Base-by-base conservation (phyloP, 1,284 basidiomycete species). In the Cryptococcus wingfieldii region DNA sequence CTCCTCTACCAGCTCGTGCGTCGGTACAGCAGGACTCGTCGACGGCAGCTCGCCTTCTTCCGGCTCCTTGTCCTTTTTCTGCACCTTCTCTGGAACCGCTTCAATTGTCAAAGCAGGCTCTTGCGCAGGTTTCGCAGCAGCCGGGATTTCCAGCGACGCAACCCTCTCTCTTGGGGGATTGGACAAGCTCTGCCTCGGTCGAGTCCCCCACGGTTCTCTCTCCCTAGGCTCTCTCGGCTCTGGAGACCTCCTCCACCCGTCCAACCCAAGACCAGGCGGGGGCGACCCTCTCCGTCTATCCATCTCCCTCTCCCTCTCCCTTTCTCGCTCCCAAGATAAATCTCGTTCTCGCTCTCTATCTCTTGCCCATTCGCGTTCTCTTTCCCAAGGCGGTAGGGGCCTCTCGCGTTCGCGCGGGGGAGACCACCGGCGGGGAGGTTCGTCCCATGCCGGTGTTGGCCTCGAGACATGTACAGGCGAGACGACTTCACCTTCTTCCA, bases 401-500 rank as follows among this genome's bases (percentile, higher is more conserved):
- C 63, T 51, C 7, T 53, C 56, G 1, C 61, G 51, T 28, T 57
- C 47, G 18, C 65, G 53, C 5, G 59, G 52, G 0, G 60, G 55
- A 25, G 56, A 50, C 38, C 46, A 56, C 1, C 19, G 27, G n/a
- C 63, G 51, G 23, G n/a, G 28, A 4, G 56, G 57, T 19, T 62
- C 55, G 27, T 57, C 48, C 37, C 13, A 19, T 18, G 25, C 16
- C 13, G 42, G 42, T 10, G 42, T 13, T 4, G 42, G 16, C 37
- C 50, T 28, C 42, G 52, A 45, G 38, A 46, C n/a, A 34, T 55
- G 65, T 19, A 69, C 64, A 5, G 72, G 71, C 0, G 72, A 75
- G 7, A 73, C 47, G 1, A 75, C 70, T 47, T 75, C 72, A 41
- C 72, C 72, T 57, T 75, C 72, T 53, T 75, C 72, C 12, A 75